Conservation (phyloP, 306 rosid genomes). For the Styphnolobium japonicum region DNA sequence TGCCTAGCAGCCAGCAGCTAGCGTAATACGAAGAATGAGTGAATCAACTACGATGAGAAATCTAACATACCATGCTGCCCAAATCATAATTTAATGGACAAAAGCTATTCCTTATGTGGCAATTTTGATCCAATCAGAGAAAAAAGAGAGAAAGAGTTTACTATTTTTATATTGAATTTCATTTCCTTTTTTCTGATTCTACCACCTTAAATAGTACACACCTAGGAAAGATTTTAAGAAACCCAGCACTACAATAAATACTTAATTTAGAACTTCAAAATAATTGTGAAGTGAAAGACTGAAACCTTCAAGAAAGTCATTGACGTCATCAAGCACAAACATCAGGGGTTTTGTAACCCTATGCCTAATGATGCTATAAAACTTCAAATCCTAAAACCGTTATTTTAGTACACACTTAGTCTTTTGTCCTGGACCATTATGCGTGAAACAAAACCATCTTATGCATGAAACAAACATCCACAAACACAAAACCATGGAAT, state of each 20-base stretch:
- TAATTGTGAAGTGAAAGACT: no score
- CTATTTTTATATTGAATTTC: background rate
- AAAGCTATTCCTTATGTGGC: background rate
- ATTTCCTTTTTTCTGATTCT: background rate
- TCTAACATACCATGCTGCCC: no score
- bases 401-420: background rate
- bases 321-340: background rate
- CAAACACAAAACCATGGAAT: no score
- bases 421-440: no score
- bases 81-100: no score
- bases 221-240: background rate
- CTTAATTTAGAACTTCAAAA: background rate
- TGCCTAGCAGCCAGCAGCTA: no score
- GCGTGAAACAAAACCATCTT: no score
- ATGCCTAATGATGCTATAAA: background rate
- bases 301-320: background rate
- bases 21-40: no score
- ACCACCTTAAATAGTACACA: background rate
- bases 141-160: background rate
- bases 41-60: no score
- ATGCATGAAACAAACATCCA: no score
- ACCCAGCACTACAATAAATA: background rate
- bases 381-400: background rate
- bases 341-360: background rate
- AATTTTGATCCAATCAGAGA: background rate